Evolutionary conservation across 495 filamentous ascomycete species (phyloP).

Genomic region (Jackrogersella multiformis): DNA sequence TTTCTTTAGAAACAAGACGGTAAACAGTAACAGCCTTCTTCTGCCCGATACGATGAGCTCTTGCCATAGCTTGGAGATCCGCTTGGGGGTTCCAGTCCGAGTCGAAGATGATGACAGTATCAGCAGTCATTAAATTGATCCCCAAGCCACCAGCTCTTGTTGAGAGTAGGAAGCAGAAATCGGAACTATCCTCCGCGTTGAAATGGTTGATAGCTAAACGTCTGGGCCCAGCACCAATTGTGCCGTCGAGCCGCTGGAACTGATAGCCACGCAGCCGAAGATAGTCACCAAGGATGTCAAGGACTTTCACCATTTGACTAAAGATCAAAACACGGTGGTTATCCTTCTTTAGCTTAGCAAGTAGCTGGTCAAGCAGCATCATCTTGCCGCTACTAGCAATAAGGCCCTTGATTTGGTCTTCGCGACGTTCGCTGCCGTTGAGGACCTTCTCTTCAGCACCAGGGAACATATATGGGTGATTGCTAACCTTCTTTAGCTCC

Average conservation of each 20-base stretch:
- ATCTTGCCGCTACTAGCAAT: conserved; percentile 98
- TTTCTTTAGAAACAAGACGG: conserved; percentile 94
- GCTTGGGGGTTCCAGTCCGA: conserved; percentile 99
- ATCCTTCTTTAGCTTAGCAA: conserved; percentile 89
- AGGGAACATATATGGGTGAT: conserved; percentile 97
- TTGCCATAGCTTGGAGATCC: conserved; percentile 97
- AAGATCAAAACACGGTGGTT: conserved; percentile 97
- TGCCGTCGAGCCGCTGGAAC: conserved; percentile 94
- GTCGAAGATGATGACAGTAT: conserved; percentile 97
- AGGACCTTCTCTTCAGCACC: conserved; percentile 90
- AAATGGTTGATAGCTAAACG: conserved; percentile 97
- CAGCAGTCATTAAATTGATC: conserved; percentile 98
- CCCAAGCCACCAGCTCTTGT: conserved; percentile 95
- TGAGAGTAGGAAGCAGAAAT: conserved; percentile 96
- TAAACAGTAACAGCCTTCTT: conserved; percentile 96
- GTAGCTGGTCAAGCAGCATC: conserved; percentile 94
- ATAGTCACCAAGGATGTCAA: conserved; percentile 95
- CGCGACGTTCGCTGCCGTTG: conserved; percentile 75
- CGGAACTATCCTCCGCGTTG: conserved; percentile 90
- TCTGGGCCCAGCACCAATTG: conserved; percentile 83
- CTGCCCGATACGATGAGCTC: conserved; percentile 97
- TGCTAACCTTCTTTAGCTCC: conserved; percentile 99
- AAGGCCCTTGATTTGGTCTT: conserved; percentile 87
- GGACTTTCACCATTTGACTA: conserved; percentile 99
- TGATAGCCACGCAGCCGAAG: conserved; percentile 86